These are phyloP conservation scores for Boletus fagicola DNA, from an alignment of 768 basidiomycete species.

Conservation along the genomic window DNA sequence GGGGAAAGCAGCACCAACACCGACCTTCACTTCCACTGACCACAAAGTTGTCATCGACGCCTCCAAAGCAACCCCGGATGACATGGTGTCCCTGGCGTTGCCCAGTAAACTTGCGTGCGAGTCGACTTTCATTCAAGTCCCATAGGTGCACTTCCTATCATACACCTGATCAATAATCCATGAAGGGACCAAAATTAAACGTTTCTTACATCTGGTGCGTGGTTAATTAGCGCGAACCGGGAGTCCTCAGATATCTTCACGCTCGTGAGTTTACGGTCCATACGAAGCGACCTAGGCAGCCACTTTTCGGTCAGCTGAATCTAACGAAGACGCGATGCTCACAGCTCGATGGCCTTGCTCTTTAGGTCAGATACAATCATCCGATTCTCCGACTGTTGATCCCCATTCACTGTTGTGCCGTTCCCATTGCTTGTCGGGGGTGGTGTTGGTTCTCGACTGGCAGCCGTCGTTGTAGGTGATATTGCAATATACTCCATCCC, in stretches of 20 bases:
- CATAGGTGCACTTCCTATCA: constrained; percentile 85
- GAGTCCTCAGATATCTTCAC: constrained; percentile 86
- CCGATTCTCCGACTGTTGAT: constrained; percentile 49
- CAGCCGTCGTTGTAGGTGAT: constrained; percentile 15
- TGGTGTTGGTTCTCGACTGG: constrained; percentile 35
- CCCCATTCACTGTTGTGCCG: constrained; percentile 32
- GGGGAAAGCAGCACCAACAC: constrained; percentile 17
- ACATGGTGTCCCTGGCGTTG: constrained; percentile 83
- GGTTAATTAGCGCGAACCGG: constrained; percentile 81
- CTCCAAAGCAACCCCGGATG: constrained; percentile 93
- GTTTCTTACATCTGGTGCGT: constrained; percentile 75
- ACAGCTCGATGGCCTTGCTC: constrained; percentile 69
- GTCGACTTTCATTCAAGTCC: constrained; percentile 67
- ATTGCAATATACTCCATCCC: constrained; percentile 55
- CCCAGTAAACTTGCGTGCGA: constrained; percentile 80
- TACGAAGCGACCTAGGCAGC: constrained; percentile 51
- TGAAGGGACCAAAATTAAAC: background rate
- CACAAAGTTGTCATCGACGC: constrained; percentile 82
- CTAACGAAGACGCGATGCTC: constrained; percentile 33
- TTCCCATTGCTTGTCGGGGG: constrained; percentile 35
- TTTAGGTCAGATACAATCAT: constrained; percentile 76
- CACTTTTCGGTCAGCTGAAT: constrained; percentile 8
- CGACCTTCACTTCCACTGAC: constrained; percentile 94
- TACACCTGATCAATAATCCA: constrained; percentile 10
- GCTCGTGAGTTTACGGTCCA: constrained; percentile 83